These are phyloP conservation scores for Botrytis deweyae DNA, from an alignment of 2,329 filamentous ascomycete genomes.

Conservation along the genomic window DNA sequence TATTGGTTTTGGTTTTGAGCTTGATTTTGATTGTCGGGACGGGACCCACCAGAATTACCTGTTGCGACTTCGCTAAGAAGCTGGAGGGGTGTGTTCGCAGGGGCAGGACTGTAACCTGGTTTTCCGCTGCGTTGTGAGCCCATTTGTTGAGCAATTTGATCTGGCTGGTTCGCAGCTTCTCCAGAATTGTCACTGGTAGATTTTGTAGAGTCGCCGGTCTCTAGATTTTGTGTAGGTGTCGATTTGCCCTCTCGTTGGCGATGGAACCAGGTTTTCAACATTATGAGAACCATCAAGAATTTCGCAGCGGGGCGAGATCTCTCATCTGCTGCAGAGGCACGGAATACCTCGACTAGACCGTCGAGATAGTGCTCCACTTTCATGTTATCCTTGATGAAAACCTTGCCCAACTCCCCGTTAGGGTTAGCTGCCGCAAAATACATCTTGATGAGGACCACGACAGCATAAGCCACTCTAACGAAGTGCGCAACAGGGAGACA, in stretches of 20 bases:
- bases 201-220: not conserved
- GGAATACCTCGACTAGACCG: constrained; percentile 66
- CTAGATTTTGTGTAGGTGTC: not conserved
- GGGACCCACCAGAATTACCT: constrained; percentile 35
- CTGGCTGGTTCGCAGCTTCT: constrained; percentile 2
- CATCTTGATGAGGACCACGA: constrained; percentile 60
- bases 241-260: constrained; percentile 37
- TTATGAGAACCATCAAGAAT: constrained; percentile 67
- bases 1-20: constrained; percentile 32
- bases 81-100: constrained; percentile 41
- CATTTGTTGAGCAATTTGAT: not conserved
- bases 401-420: constrained; percentile 64
- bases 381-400: constrained; percentile 68
- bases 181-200: not conserved
- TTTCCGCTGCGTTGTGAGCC: constrained; percentile 26
- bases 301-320: constrained; percentile 66
- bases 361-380: constrained; percentile 67
- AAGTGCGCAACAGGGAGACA: constrained; percentile 51
- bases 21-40: constrained; percentile 29
- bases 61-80: constrained; percentile 45
- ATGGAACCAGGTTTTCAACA: constrained; percentile 64
- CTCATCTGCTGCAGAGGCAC: constrained; percentile 60
- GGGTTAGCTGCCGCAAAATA: constrained; percentile 60
- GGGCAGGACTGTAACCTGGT: constrained; percentile 35
- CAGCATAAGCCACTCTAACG: constrained; percentile 55